Evolutionary conservation across 2,329 filamentous ascomycete genomes (phyloP), one percentile per base, ranked within the genome.

Genomic region (Diaporthe citriasiana): DNA sequence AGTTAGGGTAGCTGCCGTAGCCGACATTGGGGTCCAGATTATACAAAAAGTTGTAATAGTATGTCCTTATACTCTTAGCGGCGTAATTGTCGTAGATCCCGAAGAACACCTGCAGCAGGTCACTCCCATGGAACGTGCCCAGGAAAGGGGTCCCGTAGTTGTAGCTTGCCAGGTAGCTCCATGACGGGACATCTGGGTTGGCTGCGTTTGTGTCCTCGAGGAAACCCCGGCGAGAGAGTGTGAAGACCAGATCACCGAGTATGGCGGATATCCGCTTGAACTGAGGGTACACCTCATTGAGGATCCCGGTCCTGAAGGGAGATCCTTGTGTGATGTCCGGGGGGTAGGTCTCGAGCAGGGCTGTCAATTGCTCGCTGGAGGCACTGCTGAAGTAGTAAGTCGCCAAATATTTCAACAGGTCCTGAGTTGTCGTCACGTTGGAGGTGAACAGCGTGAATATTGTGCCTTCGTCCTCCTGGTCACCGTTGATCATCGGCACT

Each of bases 401-500:
- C 1, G 83, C 78, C 30, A 97, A 82, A 79, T 96, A 96, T 25
- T 87, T 83, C 45, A 90, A 86, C 0, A 95, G 77, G 8, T 90
- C 82, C 1, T 83, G 82, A 0, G 87, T 90, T 1, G 87, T 92
- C 13, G 89, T 93, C 68, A 95, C 84, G 80, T 95, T 94, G 42
- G 82, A 80, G 76, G 94, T 92, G 81, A 92, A 92, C 45, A 95
- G 85, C 7, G 91, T 86, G 80, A 95, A 95, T 2, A 95, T 82
- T 0, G 93, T 95, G 25, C 93, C 93, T 82, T 96, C 93, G 79
- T 96, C 94, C 84, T 95, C 93, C 81, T 95, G 93, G 79, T 94
- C 89, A 55, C 94, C 93, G 51, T 93, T 88, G 76, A 88, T 88
- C 83, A 86, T 85, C 47, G 87, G 86, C 1, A 88, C 86, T 1